Evolutionary conservation across 805 yeast species (phyloP), one percentile per base, ranked within the genome.

Genomic region (Starmera caribaea): DNA sequence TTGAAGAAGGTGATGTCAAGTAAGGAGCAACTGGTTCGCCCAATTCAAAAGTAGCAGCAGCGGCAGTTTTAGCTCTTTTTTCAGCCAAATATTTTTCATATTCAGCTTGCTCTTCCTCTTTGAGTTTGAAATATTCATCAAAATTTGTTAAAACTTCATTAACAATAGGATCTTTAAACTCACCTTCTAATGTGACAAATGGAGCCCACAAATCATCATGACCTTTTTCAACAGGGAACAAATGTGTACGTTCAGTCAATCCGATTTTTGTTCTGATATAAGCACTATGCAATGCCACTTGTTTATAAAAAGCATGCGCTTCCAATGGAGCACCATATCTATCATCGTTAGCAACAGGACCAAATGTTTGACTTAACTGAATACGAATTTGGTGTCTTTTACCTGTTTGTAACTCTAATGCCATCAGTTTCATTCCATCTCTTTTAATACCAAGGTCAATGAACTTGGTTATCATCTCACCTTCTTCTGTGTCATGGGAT

Each of bases 351-450:
- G 53, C 24, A 4, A 65, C 48, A 1, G 69, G 65, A 2, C 43
- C 35, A 5, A 63, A 29, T 0, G 31, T 40, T 3, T 42, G 34
- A 2, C 53, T 39, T 3, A 62, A 41, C 38, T 63, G 69, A 13
- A 45, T 40, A 34, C 71, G 47, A 9, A 68, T 58, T 38, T 68
- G 73, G 38, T 64, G 71, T 36, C 64, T 67, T 39, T 56, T 51
- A 2, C 71, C 71, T 2, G 71, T 62, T 1, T 46, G 42, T 9
- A 67, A 42, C 41, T 66, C 62, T 8, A 66, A 31, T 1, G 59
- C 42, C 7, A 56, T 43, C 12, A 61, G 43, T 16, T 46, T 41
- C 7, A 50, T 44, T 14, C 46, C 54, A 7, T 48, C 40, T 27
- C 42, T 35, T 37, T 41, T 44, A 8, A n/a, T 9, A 12, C n/a